Conservation (phyloP, 495 filamentous ascomycete genomes). For the Tuber microsphaerosporum region DNA sequence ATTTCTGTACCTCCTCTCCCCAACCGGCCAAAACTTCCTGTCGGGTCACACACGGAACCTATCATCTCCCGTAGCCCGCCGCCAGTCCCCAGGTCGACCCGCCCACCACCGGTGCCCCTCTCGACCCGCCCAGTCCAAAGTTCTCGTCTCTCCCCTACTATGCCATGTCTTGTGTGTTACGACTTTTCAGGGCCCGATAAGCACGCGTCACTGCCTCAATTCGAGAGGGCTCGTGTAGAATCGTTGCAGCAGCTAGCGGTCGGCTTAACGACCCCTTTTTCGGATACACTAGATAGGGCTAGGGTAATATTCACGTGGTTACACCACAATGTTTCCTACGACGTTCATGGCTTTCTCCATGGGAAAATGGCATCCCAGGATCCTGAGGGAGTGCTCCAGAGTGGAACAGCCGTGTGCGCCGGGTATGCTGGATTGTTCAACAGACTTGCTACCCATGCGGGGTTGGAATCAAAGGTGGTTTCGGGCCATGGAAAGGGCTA, state of each 20-base stretch:
- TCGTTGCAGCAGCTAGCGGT: conserved; percentile 60
- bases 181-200: conserved; percentile 77
- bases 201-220: conserved; percentile 57
- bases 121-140: conserved; percentile 30
- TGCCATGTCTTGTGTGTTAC: conserved; percentile 67
- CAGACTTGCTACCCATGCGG: conserved; percentile 63
- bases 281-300: conserved; percentile 78
- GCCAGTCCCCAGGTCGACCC: conserved; percentile 45
- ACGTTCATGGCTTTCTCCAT: conserved; percentile 67
- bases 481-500: conserved; percentile 82
- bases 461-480: conserved; percentile 62
- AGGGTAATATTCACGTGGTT: conserved; percentile 89
- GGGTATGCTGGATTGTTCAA: conserved; percentile 83
- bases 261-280: conserved; percentile 70
- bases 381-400: conserved; percentile 58
- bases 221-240: conserved; percentile 18
- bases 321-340: conserved; percentile 87
- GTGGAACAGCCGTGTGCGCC: conserved; percentile 79
- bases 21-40: not conserved
- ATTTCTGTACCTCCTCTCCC: not conserved
- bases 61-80: conserved; percentile 45
- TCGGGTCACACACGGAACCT: conserved; percentile 22
- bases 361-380: conserved; percentile 58
- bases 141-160: conserved; percentile 24
- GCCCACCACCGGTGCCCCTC: conserved; percentile 34